Base-by-base conservation (phyloP, 2,329 filamentous ascomycete species). In the Ceratocystis smalleyi region DNA sequence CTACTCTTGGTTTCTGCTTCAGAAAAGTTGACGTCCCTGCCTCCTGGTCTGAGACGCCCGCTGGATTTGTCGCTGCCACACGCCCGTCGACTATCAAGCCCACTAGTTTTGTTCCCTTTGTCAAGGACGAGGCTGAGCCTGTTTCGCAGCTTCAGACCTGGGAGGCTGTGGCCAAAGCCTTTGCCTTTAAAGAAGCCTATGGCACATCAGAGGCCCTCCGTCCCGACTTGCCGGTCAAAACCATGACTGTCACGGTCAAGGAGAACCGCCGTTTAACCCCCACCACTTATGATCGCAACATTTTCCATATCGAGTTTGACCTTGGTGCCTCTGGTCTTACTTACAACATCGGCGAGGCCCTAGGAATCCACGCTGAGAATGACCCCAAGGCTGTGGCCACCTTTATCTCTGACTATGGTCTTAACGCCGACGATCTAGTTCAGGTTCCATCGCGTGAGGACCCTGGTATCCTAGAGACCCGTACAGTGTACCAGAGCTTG, bases 281-380 rank as follows among this genome's bases (percentile, higher is more conserved):
- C 2, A 71, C 76, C 27, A 87, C 85, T 40, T 99, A 99, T 73
- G 91, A 97, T 75, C 90, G 94, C 70, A 96, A 99, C 81, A 97
- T 99, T 75, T 99, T 99, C 86, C 94, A 99, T 78, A 97, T 99
- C 68, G 94, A 99, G 76, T 99, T 99, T 71, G 94, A 97, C 72
- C 83, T 99, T 27, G 92, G 92, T 67, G 77, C 86, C 71, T 95
- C 92, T 43, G 92, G 91, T 47, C 84, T 99, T 68, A 96, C 84
- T 51, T 99, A 99, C 77, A 89, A 95, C 73, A 97, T 99, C 71
- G 94, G 94, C 65, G 94, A 99, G 77, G 94, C 94, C 59, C 85
- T 99, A 19, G 94, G 94, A 69, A 91, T 99, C 68, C 94, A 99
- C 74, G 89, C 91, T 5, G 89, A 97, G 76, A 99, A 99, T 75